Base-by-base conservation (phyloP, 257 asterid genomes). In the Jacaranda copaia region DNA sequence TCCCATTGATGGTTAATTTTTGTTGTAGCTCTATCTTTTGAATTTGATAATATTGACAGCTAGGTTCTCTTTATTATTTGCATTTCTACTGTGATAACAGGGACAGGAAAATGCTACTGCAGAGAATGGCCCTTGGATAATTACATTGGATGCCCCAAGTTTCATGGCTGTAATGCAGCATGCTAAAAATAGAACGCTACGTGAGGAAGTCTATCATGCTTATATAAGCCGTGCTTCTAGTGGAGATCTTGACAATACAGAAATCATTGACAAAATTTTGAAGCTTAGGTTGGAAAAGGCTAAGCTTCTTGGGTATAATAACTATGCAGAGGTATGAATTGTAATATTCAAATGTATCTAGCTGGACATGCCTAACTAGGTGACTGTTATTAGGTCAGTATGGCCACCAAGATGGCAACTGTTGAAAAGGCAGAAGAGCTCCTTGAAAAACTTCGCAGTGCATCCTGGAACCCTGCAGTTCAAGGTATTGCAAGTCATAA, bases 361-460 rank as follows among this genome's bases (percentile, higher is more conserved):
- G 77, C 48, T 51, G 48, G 52, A 67, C 76, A 75, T 71, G 77
- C 49, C 68, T 84, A 51, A 88, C 57, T 36, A 52, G 70, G 75
- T 80, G 63, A 57, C 53, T 67, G n/a, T 84, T 80, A 45, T 65
- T 85, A 96, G 99, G 93, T 96, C 55, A 96, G 99, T 85, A 96
- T 91, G 98, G 94, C 97, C 46, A 84, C 88, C 80, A 95, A 95
- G 88, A 95, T 95, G 99, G 99, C 99, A 25, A 95, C 98, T 71
- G 89, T 88, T 76, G 91, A 89, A 40, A 90, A 91, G 84, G 99
- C 96, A 49, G 89, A 78, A 85, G 98, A 93, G 81, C 97, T 95
- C 77, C 94, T 95, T 74, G 97, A 95, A 78, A 95, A 89, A 80
- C 90, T 95, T 79, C 93, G 97, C 68, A 66, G 68, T 82, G 97